Conservation (phyloP, 495 filamentous ascomycete genomes). For the Apiosordaria backusii region DNA sequence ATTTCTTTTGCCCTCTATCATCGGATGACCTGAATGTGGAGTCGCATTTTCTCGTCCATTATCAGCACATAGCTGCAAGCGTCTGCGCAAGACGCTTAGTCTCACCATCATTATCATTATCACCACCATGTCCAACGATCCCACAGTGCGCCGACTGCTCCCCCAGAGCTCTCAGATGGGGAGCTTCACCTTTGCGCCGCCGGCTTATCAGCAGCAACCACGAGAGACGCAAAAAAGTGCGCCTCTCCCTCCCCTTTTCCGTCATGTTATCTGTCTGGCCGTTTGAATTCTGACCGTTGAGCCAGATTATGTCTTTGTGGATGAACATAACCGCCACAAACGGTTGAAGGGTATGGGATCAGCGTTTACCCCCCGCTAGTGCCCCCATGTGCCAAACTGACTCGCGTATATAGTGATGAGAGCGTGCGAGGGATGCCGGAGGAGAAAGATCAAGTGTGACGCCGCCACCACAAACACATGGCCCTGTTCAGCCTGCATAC, state of each 20-base stretch:
- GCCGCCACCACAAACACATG: conserved; percentile 96
- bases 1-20: conserved; percentile 2
- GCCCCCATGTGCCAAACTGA: conserved; percentile 23
- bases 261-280: conserved; percentile 7
- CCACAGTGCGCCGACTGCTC: conserved; percentile 50
- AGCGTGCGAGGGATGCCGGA: conserved; percentile 93
- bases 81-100: conserved; percentile 22
- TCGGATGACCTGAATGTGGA: conserved; percentile 26
- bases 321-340: conserved; percentile 98
- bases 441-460: conserved; percentile 93
- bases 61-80: conserved; percentile 23
- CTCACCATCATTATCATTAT: background rate
- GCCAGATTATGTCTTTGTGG: conserved; percentile 97
- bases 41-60: conserved; percentile 3
- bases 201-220: conserved; percentile 51
- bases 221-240: conserved; percentile 67
- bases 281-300: conserved; percentile 15
- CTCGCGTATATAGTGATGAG: conserved; percentile 73
- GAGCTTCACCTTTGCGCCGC: conserved; percentile 58
- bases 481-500: conserved; percentile 92
- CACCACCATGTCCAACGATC: conserved; percentile 52
- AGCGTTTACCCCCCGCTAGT: background rate
- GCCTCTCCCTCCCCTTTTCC: conserved; percentile 24
- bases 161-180: conserved; percentile 56
- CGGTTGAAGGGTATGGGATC: conserved; percentile 76